Base-by-base conservation (phyloP, 2,329 filamentous ascomycete genomes). In the Penicillium sclerotiorum region DNA sequence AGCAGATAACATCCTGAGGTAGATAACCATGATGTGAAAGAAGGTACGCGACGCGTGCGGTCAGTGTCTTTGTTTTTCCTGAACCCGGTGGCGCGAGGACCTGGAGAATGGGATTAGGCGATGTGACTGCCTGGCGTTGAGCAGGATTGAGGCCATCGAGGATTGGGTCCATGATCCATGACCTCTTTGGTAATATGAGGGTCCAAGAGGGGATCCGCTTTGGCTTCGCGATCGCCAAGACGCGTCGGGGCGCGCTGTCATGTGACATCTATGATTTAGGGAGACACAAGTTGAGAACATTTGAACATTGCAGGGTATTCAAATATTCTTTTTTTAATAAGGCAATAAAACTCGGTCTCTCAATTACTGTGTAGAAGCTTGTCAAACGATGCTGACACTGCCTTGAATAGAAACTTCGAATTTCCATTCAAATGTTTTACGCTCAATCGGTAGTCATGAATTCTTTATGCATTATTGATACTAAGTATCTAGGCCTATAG, bases 1-100 rank as follows among this genome's bases (percentile, higher is more conserved):
- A 94, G 52, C 96, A 93, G 52, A 99, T 86, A 62, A 97, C 85
- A 73, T 96, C 90, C 74, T 88, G 85, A 63, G 93, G 93, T 49
- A 84, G 81, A 60, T 90, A 83, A 35, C 86, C 83, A 60, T 83
- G 76, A 61, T 88, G 79, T 43, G 86, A 82, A 46, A 96, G 81
- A 23, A 96, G 83, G 79, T 93, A 95, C 61, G 92, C 92, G 50
- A 96, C 90, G 55, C 94, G 88, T 37, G 92, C 90, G 0, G 92
- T 96, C 46, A 99, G 79, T 1, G 94, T 97, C 71, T 96, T 95
- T 12, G 93, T 99, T 73, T 99, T 97, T 17, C 94, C 93, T 53
- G 84, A 87, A 27, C 84, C 84, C 20, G 84, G 84, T 44, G 82
- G 81, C 6, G 83, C 83, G 25, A 85, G 79, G 3, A 85, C 81